A percentile compares a stretch with the other conserved stretches of the same genome.
phyloP scores from a whole-genome alignment of 129 eudicot genomes.

The Deinandra increscens region DNA sequence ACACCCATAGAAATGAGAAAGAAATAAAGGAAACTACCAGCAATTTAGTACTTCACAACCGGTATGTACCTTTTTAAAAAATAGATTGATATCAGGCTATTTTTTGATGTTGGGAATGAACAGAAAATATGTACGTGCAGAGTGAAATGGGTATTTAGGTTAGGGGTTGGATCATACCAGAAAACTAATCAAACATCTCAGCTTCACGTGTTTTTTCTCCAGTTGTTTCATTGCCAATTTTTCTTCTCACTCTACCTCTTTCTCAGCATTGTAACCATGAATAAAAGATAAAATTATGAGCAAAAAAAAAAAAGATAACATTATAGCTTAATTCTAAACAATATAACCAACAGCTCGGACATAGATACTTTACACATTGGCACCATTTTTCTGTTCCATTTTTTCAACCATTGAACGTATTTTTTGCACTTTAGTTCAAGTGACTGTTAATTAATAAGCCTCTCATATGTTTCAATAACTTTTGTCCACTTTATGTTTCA shows the following conservation, averaged over 20 bases:
- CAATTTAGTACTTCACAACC: no score
- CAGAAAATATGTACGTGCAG: no score
- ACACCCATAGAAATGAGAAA: no score
- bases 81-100: no score
- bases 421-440: constrained; percentile 63
- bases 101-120: no score
- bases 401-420: constrained; percentile 54
- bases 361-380: constrained; percentile 56
- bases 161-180: no score
- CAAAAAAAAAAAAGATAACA: not conserved
- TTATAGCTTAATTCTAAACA: no score
- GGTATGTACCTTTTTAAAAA: no score
- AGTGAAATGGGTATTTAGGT: no score
- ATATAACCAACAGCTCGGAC: not conserved
- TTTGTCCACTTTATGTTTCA: no score
- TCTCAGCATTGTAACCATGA: constrained; percentile 61
- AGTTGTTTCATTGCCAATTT: constrained; percentile 58
- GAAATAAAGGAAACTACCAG: no score
- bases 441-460: constrained; percentile 64
- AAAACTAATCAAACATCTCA: no score
- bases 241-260: constrained; percentile 53
- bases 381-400: constrained; percentile 54
- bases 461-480: constrained; percentile 55
- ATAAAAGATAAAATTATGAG: constrained; percentile 1
- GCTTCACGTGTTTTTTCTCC: constrained; percentile 75